Base-by-base conservation (phyloP, 225 moss, liverwort and hornwort genomes). In the Lunularia cruciata region DNA sequence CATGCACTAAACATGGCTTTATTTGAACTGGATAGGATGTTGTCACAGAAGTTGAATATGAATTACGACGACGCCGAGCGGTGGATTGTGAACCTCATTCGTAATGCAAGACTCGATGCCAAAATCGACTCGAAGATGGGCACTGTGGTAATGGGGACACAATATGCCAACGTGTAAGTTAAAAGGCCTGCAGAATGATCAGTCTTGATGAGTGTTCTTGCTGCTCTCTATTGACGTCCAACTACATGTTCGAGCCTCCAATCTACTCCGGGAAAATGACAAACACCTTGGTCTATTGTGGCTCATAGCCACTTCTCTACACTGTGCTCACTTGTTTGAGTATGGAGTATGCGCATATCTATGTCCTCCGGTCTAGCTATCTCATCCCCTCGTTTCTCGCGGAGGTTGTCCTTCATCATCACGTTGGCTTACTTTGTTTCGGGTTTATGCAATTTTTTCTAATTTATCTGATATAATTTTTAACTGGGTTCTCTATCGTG, bases 31-130 rank as follows among this genome's bases (percentile, higher is more conserved):
- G 30, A 22, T 73, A 85, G 85, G 68, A 86, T 90, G 92, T 84
- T 96, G 72, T 85, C 95, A 51, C 88, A 96, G 74, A 96, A 96
- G 75, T 31, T 96, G 76, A 96, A 92, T 57, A 90, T 96, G 95
- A 96, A 92, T 66, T 96, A 90, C 62, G 92, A 92, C 60, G 92
- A 92, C 79, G 95, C 90, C 13, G 92, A 96, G 75, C 85, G 95
- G 65, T 96, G 95, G 95, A 96, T 96, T 46, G 88, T 96, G 62
- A 96, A 92, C 47, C 87, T 96, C 52, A 89, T 96, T 61, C 85
- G 90, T 60, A 92, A 83, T 63, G 95, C 95, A 51, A 83, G 95
- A 42, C 79, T 92, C 68, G 95, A 96, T 68, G 95, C 92, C 40
- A 96, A 92, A 64, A 96, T 92, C 43, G 90, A 90, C 57, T 92